Evolutionary conservation across 176 grass and related monocot species (phyloP).

Genomic region (Bonia amplexicaulis): DNA sequence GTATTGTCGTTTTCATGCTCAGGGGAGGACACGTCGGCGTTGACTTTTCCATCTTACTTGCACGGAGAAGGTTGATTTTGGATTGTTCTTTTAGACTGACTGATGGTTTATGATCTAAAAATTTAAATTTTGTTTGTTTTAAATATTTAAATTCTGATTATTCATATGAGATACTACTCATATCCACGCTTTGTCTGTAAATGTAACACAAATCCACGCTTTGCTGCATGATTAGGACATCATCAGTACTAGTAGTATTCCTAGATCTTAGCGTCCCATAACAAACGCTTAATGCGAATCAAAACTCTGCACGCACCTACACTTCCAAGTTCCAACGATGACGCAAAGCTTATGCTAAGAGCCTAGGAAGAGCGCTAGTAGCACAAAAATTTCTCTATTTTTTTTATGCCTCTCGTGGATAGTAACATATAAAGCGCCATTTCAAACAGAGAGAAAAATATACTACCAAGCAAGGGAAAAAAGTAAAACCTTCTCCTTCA

Average conservation of each 20-base stretch:
- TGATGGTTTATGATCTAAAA: no score
- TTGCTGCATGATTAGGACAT: neutral
- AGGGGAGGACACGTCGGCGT: neutral
- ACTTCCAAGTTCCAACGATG: neutral
- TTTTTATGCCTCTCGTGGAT: neutral
- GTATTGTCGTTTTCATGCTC: no score
- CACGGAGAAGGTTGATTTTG: neutral
- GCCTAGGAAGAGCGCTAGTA: neutral
- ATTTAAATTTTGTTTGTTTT: no score
- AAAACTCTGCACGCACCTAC: neutral
- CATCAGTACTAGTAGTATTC: neutral
- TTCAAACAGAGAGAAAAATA: neutral
- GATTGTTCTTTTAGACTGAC: no score
- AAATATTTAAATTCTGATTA: no score
- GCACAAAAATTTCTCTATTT: neutral
- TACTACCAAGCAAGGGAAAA: neutral
- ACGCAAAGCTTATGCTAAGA: neutral
- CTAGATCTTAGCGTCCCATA: slow-evolving; percentile 2
- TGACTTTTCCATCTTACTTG: neutral
- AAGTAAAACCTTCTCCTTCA: slow-evolving; percentile 18
- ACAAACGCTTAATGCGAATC: slow-evolving; percentile 1
- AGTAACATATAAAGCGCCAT: neutral
- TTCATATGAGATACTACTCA: no score
- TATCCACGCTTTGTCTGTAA: neutral
- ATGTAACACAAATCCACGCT: slow-evolving; percentile 1